A percentile compares a stretch with the other conserved stretches of the same genome.
phyloP scores from a whole-genome alignment of 306 rosid species.

The Corylus americana region DNA sequence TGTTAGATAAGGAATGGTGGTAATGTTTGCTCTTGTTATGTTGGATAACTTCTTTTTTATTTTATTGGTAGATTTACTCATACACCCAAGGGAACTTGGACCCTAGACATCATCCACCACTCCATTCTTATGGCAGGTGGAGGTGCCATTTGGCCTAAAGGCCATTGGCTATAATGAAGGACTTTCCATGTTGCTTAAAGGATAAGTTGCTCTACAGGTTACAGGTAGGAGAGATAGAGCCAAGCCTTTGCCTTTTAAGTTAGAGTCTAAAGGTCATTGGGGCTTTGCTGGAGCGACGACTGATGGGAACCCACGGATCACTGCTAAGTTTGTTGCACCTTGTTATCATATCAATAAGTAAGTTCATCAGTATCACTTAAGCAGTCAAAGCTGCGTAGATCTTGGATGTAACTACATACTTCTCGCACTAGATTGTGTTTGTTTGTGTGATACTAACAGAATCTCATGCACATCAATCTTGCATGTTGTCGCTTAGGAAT shows the following conservation, averaged over 20 bases:
- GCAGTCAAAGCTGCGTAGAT: constrained; percentile 9
- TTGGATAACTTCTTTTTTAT: neutral
- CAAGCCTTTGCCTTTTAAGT: constrained; percentile 83
- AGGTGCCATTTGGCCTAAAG: neutral
- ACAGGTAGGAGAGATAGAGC: constrained; percentile 98
- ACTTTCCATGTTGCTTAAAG: constrained; percentile 18
- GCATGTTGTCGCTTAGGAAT: neutral
- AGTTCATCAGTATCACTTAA: constrained; percentile 25
- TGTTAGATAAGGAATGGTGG: neutral
- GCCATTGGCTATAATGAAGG: neutral
- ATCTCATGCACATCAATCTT: neutral
- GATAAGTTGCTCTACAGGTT: constrained; percentile 57
- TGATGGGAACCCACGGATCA: constrained; percentile 87
- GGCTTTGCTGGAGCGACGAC: constrained; percentile 84
- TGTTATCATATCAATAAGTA: constrained; percentile 85
- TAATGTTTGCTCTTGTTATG: neutral
- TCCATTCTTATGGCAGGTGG: neutral
- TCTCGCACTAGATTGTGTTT: neutral
- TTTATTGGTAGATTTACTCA: neutral
- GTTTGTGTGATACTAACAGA: neutral
- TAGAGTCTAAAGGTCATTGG: constrained; percentile 74
- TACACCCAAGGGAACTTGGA: neutral
- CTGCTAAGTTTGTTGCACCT: constrained; percentile 87
- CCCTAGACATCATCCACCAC: neutral
- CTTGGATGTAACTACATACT: neutral